Percentiles rank a stretch among this genome's conserved stretches.
These are phyloP conservation scores for Phytopythium aichiense DNA, from an alignment of 352 stramenopile genomes.

Conservation along the genomic window DNA sequence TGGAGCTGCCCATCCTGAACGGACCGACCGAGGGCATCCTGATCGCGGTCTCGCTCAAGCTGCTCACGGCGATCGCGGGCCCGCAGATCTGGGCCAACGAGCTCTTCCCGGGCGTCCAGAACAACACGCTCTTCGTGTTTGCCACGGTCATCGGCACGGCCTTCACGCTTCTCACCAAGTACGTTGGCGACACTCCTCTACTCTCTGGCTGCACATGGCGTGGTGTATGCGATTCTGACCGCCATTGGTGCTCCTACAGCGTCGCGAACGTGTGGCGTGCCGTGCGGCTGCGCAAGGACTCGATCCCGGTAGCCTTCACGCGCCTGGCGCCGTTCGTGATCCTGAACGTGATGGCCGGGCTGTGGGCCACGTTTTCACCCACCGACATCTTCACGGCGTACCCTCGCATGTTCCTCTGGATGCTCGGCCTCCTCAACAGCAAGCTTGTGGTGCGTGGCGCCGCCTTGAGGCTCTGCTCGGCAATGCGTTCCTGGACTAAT, in stretches of 20 bases:
- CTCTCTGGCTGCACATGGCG: background rate
- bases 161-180: slow-evolving; percentile 76
- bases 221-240: slow-evolving; percentile 3
- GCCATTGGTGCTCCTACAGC: slow-evolving; percentile 20
- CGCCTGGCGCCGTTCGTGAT: slow-evolving; percentile 70
- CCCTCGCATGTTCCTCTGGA: slow-evolving; percentile 84
- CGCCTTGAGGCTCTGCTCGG: background rate
- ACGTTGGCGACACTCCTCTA: slow-evolving; percentile 16
- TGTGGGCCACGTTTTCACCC: slow-evolving; percentile 73
- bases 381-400: slow-evolving; percentile 71
- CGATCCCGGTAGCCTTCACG: slow-evolving; percentile 76
- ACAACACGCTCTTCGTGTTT: slow-evolving; percentile 82
- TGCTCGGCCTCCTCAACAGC: slow-evolving; percentile 83
- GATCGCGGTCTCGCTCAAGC: slow-evolving; percentile 70
- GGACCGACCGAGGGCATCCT: slow-evolving; percentile 96
- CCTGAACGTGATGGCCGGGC: slow-evolving; percentile 58
- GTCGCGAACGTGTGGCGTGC: slow-evolving; percentile 68
- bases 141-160: slow-evolving; percentile 50
- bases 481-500: background rate
- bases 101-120: slow-evolving; percentile 55
- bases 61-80: slow-evolving; percentile 61
- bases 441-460: slow-evolving; percentile 72
- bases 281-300: slow-evolving; percentile 64
- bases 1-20: slow-evolving; percentile 96
- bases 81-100: slow-evolving; percentile 72